A percentile compares a stretch with the other conserved stretches of the same genome.
Conservation (phyloP, 176 grass and related monocot species). For the Musa itinerans region DNA sequence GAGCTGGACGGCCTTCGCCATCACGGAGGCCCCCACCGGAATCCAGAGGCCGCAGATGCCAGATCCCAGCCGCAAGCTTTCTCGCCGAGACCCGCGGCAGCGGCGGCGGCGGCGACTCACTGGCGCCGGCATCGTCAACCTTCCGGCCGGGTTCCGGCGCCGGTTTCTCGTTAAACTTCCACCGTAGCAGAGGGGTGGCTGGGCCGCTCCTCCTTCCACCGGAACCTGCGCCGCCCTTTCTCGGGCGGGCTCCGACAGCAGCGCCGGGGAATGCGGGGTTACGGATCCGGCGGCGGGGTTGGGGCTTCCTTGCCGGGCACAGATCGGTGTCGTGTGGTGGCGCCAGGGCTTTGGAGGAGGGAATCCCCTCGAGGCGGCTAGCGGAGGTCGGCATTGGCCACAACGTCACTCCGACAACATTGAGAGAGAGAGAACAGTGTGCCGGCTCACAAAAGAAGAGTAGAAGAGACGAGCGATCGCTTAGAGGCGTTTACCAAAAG, state of each 20-base stretch:
- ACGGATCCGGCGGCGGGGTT: conserved; percentile 16
- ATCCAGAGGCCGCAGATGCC: conserved; percentile 65
- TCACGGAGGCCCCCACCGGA: conserved; percentile 14
- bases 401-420: neutral
- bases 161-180: conserved; percentile 39
- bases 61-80: conserved; percentile 64
- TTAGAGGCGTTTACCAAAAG: too few relatives aligned
- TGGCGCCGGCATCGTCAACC: conserved; percentile 3
- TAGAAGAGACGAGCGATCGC: too few relatives aligned
- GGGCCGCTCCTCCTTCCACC: conserved; percentile 49
- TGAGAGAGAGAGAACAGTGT: neutral
- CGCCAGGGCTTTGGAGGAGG: neutral
- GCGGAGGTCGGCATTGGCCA: neutral
- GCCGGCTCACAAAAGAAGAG: too few relatives aligned
- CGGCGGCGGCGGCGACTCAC: neutral
- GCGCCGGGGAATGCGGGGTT: conserved; percentile 2
- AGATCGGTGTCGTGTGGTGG: neutral
- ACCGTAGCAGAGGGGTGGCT: conserved; percentile 56
- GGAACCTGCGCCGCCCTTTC: neutral
- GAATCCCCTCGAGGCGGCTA: neutral
- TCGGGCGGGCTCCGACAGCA: neutral
- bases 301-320: neutral
- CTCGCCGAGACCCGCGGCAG: conserved; percentile 50
- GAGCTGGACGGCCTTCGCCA: conserved; percentile 25
- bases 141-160: conserved; percentile 10